Evolutionary conservation across 164 flowering plant genomes (phyloP), one percentile per base, ranked within the genome.

Genomic region (Echeveria elegans): DNA sequence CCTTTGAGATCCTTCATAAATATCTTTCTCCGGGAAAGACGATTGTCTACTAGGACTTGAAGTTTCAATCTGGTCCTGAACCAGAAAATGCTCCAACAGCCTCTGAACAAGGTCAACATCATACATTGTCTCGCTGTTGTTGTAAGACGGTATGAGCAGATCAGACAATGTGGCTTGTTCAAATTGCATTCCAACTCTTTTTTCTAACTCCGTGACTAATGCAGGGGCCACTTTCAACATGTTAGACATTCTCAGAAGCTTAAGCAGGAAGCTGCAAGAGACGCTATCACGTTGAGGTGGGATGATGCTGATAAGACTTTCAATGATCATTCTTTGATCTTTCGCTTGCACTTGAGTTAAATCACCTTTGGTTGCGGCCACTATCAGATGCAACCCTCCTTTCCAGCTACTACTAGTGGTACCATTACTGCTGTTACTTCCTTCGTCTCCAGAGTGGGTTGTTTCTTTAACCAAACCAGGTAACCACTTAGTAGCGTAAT

Each of bases 141-240:
- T 83, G 77, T 45, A 82, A 66, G 70, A 78, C 29, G 92, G 91
- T 67, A 92, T 83, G 40, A 88, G 65, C 66, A 92, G 92, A 71
- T 88, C 98, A 67, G 68, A 66, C 56, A 81, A 85, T 72, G 52
- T 76, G 23, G 93, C 98, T 68, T 88, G 82, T 72, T 88, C 88
- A 70, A 92, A 68, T 67, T 78, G 78, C 79, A 84, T 79, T 30
- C 91, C 95, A 0, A 81, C 81, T 78, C 95, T 80, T 63, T 86
- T 89, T 77, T 92, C 98, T 2, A 92, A 85, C 74, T 92, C 98
- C 2, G 89, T 72, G 18, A 84, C 71, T 38, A 92, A 72, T 66
- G 91, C 96, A 21, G 84, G 86, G 26, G 92, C 69, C 16, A 74
- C 88, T 14, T 83, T 81, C 66, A 78, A 82, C 31, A 84, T 66